Evolutionary conservation across 75 land plant genomes (phyloP), one percentile per base, ranked within the genome.

Genomic region (Pseudotsuga menziesii): DNA sequence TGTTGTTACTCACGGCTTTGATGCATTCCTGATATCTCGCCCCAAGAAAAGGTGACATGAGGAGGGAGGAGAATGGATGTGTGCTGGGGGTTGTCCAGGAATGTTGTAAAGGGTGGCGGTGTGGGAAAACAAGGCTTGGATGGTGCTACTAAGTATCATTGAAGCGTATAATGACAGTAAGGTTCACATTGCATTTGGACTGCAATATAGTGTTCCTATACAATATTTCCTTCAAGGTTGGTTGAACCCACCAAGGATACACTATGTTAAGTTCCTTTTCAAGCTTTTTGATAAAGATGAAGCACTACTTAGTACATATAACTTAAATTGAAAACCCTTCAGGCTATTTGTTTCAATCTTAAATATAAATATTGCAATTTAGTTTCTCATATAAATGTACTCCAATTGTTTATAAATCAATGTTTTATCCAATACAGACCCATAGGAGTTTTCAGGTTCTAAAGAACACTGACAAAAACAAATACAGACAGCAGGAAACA

Each of bases 371-470:
- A 35, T 36, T 29, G 44, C 32, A 62, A 66, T 35, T 19, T 16
- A 35, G 17, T 64, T 17, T 32, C 41, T 13, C 5, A 16, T 0
- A 14, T 35, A 35, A 61, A 66, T 25, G n/a, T 14, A 25, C 29
- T 26, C 66, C 29, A 26, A 26, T 62, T 13, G 66, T 66, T 66
- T 66, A 19, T 32, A 66, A 66, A 36, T 66, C 29, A 66, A 66
- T 39, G 7, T 32, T 41, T 4, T 12, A 27, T 9, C 20, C 69
- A 64, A 32, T 29, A 64, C 16, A 32, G 69, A 64, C 0, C 5
- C 39, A 15, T 62, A 32, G 12, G 67, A 63, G 16, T 63, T 63
- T 4, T 12, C 35, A 64, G 6, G 29, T 32, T 64, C 39, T 36
- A 64, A 19, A 32, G 69, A 32, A 32, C 17, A 64, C 15, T 32